Evolutionary conservation across 371 early-diverging fungal genomes (phyloP).

Genomic region (Mucor ambiguus): DNA sequence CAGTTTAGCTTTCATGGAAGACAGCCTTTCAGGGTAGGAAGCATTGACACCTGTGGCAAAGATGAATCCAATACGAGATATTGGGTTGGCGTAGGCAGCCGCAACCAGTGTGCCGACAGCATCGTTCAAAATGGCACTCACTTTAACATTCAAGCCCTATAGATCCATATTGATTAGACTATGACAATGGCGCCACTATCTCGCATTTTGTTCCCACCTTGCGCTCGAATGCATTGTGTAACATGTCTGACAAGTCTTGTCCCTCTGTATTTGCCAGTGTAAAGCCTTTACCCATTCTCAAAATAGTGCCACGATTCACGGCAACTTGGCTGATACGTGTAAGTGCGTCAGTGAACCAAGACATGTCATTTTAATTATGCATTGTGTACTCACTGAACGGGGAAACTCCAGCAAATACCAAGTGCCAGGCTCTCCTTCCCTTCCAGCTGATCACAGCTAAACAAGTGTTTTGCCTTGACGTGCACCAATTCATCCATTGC

Average conservation of each 20-base stretch:
- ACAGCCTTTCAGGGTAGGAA: slow-evolving; percentile 18
- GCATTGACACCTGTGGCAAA: slow-evolving; percentile 97
- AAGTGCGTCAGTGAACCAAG: background rate
- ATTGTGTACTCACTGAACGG: slow-evolving; percentile 46
- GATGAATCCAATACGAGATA: slow-evolving; percentile 86
- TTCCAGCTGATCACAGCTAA: slow-evolving; percentile 36
- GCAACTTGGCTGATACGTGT: slow-evolving; percentile 61
- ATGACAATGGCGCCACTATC: background rate
- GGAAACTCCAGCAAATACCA: slow-evolving; percentile 55
- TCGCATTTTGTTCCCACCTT: slow-evolving; percentile 66
- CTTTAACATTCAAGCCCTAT: slow-evolving; percentile 7
- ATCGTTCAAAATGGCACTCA: slow-evolving; percentile 82
- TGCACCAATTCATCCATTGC: slow-evolving; percentile 10
- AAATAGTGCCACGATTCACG: slow-evolving; percentile 69
- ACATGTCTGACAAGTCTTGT: slow-evolving; percentile 77
- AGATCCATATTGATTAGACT: background rate
- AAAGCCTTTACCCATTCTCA: slow-evolving; percentile 94
- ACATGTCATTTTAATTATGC: no score
- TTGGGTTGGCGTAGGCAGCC: slow-evolving; percentile 78
- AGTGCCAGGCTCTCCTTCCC: slow-evolving; percentile 32
- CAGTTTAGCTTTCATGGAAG: slow-evolving; percentile 9
- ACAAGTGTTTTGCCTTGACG: slow-evolving; percentile 24
- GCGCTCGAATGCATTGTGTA: slow-evolving; percentile 64
- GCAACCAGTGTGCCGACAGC: slow-evolving; percentile 93
- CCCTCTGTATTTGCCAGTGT: slow-evolving; percentile 71